Conservation (phyloP, 2,329 filamentous ascomycete species). For the Monascus ruber region DNA sequence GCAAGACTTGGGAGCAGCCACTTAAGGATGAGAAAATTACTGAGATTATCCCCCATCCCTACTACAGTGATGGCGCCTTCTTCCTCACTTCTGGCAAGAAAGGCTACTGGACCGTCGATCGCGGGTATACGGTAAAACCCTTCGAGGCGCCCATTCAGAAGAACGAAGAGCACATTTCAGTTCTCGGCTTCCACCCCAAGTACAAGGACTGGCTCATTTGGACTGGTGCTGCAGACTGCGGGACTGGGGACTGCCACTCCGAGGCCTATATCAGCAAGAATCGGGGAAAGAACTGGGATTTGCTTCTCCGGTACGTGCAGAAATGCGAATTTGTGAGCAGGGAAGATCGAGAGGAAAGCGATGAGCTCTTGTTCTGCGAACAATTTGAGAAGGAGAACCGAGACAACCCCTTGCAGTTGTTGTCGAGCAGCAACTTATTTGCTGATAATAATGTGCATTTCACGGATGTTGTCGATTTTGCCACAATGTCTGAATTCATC, state of each 20-base stretch:
- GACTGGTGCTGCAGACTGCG: conserved; percentile 62
- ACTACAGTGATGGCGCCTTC: conserved; percentile 76
- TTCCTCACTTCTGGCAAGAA: conserved; percentile 61
- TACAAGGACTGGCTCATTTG: conserved; percentile 86
- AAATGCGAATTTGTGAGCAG: conserved; percentile 80
- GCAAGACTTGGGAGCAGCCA: conserved; percentile 68
- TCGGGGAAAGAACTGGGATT: conserved; percentile 67
- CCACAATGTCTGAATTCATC: conserved; percentile 94
- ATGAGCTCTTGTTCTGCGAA: conserved; percentile 54
- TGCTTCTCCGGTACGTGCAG: conserved; percentile 59
- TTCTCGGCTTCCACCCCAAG: conserved; percentile 71
- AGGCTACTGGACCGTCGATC: conserved; percentile 72
- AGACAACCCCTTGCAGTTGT: conserved; percentile 53
- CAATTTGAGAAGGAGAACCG: conserved; percentile 53
- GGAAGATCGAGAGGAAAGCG: conserved; percentile 46
- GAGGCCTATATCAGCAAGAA: conserved; percentile 69
- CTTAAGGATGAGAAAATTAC: conserved; percentile 59
- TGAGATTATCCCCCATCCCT: conserved; percentile 63
- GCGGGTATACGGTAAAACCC: conserved; percentile 59
- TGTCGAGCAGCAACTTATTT: conserved; percentile 73
- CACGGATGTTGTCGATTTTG: conserved; percentile 69
- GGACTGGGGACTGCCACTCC: conserved; percentile 53
- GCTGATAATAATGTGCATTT: conserved; percentile 52
- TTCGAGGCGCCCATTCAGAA: conserved; percentile 60
- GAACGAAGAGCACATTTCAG: conserved; percentile 38